Conservation (phyloP, 495 filamentous ascomycete species). For the Podospora pseudopauciseta region DNA sequence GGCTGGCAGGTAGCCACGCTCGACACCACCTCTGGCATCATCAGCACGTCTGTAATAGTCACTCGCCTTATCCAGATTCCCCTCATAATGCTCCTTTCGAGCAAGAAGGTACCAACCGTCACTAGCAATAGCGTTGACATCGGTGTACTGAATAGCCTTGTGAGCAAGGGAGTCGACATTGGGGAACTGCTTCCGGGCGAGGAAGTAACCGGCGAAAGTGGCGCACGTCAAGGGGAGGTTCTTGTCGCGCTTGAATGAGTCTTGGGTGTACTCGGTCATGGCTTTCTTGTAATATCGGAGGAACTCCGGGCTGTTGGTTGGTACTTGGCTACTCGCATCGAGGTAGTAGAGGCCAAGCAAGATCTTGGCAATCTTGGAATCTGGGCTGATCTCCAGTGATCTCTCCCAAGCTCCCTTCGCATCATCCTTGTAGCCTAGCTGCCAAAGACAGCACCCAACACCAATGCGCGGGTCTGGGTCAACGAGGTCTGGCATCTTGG, state of each 20-base stretch:
- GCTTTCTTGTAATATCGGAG: constrained; percentile 80
- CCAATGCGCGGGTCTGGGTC: constrained; percentile 95
- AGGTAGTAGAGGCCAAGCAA: constrained; percentile 86
- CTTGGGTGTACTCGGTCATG: constrained; percentile 89
- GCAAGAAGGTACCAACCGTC: constrained; percentile 96
- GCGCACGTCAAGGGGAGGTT: constrained; percentile 85
- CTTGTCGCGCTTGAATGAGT: constrained; percentile 93
- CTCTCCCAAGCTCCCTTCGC: constrained; percentile 88
- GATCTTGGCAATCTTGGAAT: constrained; percentile 87
- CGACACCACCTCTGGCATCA: constrained; percentile 78
- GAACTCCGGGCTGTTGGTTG: constrained; percentile 72
- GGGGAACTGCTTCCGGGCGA: constrained; percentile 67
- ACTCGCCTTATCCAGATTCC: constrained; percentile 62
- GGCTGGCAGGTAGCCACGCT: constrained; percentile 84
- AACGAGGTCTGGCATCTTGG: constrained; percentile 78
- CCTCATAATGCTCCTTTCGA: constrained; percentile 75
- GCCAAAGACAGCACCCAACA: constrained; percentile 94
- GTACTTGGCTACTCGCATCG: constrained; percentile 71
- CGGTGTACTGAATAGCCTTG: constrained; percentile 90
- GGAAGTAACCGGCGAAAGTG: constrained; percentile 83
- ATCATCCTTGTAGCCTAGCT: constrained; percentile 87
- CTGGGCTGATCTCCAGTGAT: constrained; percentile 76
- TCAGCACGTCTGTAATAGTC: constrained; percentile 88
- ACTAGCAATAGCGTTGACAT: constrained; percentile 91
- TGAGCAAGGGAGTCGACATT: constrained; percentile 83